Base-by-base conservation (phyloP, 106 monocot species). In the Acorus calamus region DNA sequence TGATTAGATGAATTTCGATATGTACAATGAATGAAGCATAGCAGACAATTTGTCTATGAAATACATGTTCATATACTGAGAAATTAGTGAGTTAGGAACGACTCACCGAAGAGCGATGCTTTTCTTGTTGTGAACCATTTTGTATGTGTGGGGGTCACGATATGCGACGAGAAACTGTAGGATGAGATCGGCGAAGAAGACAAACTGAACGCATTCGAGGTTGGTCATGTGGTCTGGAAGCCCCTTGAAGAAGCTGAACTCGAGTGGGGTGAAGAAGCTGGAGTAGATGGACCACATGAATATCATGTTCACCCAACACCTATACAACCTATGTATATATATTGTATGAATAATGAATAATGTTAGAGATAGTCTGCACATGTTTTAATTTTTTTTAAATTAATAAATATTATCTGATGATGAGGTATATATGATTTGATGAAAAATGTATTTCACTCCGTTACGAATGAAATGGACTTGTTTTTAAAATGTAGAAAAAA, bases 241-340 rank as follows among this genome's bases (percentile, higher is more conserved):
- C 3, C 84, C 88, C 11, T 73, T 62, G 65, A 88, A 88, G 76
- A 88, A 88, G 3, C 88, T 81, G n/a, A 88, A 88, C 83, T 88
- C 88, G 57, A 88, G 49, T 7, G 88, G 84, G 46, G 88, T 81
- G 68, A 84, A 72, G 73, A 84, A 78, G 46, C 78, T 53, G 3
- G 88, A 88, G 76, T 81, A 88, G 64, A 88, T 70, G 13, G 80
- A 81, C 84, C 81, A 88, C 46, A 86, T 0, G 67, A 82, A 76
- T 49, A 82, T 53, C 9, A 76, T 62, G 68, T 77, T 76, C 69
- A 45, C 57, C 86, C 86, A 86, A 42, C 68, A 64, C 68, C 66
- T 79, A 44, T 74, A 82, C 50, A 66, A 73, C 62, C 86, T 86
- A 51, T 52, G 9, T 11, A 12, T 4, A 56, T 11, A 56, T 6